Evolutionary conservation across 305 asterid species (phyloP).

Genomic region (Salvia sclarea): DNA sequence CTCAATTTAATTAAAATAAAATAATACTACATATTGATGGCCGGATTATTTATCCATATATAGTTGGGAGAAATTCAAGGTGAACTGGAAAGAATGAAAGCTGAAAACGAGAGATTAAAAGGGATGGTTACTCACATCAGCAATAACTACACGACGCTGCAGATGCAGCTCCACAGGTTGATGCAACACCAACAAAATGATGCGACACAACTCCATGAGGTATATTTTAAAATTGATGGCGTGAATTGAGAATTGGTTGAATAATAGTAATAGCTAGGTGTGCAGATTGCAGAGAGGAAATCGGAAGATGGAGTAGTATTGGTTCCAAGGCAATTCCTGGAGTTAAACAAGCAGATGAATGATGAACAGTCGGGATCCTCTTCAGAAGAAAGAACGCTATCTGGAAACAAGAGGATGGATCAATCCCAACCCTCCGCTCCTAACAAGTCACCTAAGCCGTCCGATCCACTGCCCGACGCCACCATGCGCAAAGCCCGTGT

Average conservation of each 20-base stretch:
- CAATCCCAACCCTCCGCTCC: conserved; percentile 62
- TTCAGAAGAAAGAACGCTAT: conserved; percentile 53
- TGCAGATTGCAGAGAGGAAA: conserved; percentile 43
- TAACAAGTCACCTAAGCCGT: not conserved
- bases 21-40: too few species aligned
- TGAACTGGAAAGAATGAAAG: conserved; percentile 57
- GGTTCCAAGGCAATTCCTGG: conserved; percentile 48
- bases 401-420: conserved; percentile 50
- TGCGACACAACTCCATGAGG: not conserved
- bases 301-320: conserved; percentile 34
- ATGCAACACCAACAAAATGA: conserved; percentile 50
- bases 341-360: not conserved
- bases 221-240: too few species aligned
- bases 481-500: conserved; percentile 96
- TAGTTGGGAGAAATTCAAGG: conserved; percentile 44
- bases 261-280: not conserved
- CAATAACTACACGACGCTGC: conserved; percentile 54
- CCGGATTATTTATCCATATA: not conserved
- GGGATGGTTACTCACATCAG: conserved; percentile 59
- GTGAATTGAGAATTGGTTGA: too few species aligned
- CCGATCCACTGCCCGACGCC: conserved; percentile 56
- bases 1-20: too few species aligned
- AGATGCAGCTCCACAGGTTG: conserved; percentile 50
- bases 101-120: conserved; percentile 45
- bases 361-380: conserved; percentile 43